A percentile compares a stretch with the other conserved stretches of the same genome.
Evolutionary conservation across 2,329 filamentous ascomycete species (phyloP).

Genomic region (Lecanicillium sp.): DNA sequence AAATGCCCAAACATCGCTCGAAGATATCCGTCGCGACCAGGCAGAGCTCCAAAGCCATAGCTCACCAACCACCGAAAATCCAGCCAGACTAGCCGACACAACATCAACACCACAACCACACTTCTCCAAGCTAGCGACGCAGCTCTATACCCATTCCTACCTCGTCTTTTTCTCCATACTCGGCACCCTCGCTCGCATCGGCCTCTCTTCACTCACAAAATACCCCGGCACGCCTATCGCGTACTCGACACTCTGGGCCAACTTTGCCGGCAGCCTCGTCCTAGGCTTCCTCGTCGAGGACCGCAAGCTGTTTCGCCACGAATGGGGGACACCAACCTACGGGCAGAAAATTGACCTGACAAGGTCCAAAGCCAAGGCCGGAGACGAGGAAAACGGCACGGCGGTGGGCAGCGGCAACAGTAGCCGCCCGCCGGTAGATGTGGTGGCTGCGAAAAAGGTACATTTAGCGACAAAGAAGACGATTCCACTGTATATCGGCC

Average conservation of each 20-base stretch:
- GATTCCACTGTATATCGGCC: conserved; percentile 78
- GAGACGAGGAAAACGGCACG: conserved; percentile 29
- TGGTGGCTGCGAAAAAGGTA: conserved; percentile 43
- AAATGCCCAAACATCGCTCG: conserved; percentile 15
- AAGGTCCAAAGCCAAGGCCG: conserved; percentile 18
- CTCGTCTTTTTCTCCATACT: conserved; percentile 79
- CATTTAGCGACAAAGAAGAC: conserved; percentile 69
- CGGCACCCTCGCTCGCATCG: conserved; percentile 76
- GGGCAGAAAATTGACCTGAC: conserved; percentile 26
- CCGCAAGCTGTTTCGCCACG: conserved; percentile 61
- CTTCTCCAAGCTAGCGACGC: conserved; percentile 44
- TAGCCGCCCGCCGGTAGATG: conserved; percentile 19
- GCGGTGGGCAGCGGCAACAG: conserved; percentile 6
- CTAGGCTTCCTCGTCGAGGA: conserved; percentile 86
- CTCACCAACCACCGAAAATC: conserved; percentile 3
- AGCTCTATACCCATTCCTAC: conserved; percentile 69
- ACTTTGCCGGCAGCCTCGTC: conserved; percentile 70
- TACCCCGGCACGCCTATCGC: conserved; percentile 71
- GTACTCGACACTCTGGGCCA: conserved; percentile 78
- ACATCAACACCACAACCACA: not conserved
- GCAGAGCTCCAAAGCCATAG: not conserved
- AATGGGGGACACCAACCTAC: conserved; percentile 47
- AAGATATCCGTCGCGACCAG: conserved; percentile 6
- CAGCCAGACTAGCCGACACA: not conserved
- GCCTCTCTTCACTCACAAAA: conserved; percentile 68